Conservation (phyloP, 192 early-diverging fungal genomes). For the Coemansia sp. region DNA sequence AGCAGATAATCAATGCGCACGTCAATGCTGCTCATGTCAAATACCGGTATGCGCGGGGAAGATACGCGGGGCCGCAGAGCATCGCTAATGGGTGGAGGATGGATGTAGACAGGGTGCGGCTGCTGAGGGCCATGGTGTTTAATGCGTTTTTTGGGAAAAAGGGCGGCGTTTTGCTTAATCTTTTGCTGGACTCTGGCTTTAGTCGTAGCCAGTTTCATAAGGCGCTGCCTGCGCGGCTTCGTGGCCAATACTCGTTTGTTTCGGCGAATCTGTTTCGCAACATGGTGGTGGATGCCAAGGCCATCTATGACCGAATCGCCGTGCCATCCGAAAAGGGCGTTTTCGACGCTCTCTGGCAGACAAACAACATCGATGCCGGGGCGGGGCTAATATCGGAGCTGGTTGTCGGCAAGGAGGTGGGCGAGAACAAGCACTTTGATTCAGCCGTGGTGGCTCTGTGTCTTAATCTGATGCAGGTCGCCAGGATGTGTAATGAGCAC, state of each 20-base stretch:
- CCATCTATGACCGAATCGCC: neutral
- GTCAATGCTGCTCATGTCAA: constrained; percentile 12
- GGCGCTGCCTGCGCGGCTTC: neutral
- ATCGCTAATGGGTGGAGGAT: neutral
- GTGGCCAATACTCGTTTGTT: neutral
- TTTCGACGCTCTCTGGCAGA: neutral
- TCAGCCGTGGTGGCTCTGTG: neutral
- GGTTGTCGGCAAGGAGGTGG: neutral
- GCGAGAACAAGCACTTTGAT: neutral
- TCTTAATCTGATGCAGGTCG: constrained; percentile 20
- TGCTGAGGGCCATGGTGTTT: constrained; percentile 11
- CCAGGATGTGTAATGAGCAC: constrained; percentile 1
- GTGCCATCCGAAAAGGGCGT: neutral
- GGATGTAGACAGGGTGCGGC: constrained; percentile 1
- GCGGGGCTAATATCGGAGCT: constrained; percentile 14
- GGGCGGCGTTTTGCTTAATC: constrained; percentile 16
- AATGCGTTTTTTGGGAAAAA: constrained; percentile 8
- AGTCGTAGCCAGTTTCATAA: neutral
- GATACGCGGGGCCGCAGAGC: constrained; percentile 8
- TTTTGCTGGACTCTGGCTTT: neutral
- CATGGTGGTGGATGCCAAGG: neutral
- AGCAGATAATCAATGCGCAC: constrained; percentile 21
- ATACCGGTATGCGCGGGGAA: constrained; percentile 15
- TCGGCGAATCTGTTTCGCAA: neutral
- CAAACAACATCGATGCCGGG: neutral